Evolutionary conservation across 805 yeast species (phyloP).

Genomic region (Ogataea neopini): DNA sequence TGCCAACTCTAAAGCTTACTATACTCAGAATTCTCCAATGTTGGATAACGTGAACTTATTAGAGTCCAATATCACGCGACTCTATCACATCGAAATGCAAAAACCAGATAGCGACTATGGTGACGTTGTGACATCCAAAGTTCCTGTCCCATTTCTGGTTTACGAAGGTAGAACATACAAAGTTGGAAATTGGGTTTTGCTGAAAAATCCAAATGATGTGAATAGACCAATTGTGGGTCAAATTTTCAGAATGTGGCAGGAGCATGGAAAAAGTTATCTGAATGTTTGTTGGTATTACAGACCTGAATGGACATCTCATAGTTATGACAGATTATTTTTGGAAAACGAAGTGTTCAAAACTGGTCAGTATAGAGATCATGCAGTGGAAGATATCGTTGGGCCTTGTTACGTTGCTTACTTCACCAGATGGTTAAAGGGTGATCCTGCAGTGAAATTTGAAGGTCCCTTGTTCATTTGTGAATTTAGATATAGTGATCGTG

Average conservation of each 20-base stretch:
- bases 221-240: constrained; percentile 92
- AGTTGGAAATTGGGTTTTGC: constrained; percentile 94
- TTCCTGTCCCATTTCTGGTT: constrained; percentile 79
- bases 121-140: constrained; percentile 48
- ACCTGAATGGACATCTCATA: constrained; percentile 97
- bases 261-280: constrained; percentile 79
- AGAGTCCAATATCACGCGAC: constrained; percentile 58
- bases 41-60: constrained; percentile 62
- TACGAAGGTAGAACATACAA: constrained; percentile 71
- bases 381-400: constrained; percentile 83
- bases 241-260: constrained; percentile 90
- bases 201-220: constrained; percentile 84
- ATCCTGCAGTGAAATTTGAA: constrained; percentile 78
- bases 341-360: constrained; percentile 95
- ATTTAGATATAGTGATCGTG: constrained; percentile 88
- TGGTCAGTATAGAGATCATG: constrained; percentile 94
- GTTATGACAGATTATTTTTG: constrained; percentile 84
- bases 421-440: constrained; percentile 93
- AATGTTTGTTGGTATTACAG: constrained; percentile 98
- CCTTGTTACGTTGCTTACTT: constrained; percentile 94
- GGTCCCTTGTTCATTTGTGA: constrained; percentile 93
- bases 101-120: constrained; percentile 81
- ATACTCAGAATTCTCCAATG: constrained; percentile 56
- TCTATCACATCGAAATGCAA: constrained; percentile 67
- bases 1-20: constrained; percentile 67